Evolutionary conservation across 2,329 filamentous ascomycete genomes (phyloP).

Genomic region (Thelonectria blattea): DNA sequence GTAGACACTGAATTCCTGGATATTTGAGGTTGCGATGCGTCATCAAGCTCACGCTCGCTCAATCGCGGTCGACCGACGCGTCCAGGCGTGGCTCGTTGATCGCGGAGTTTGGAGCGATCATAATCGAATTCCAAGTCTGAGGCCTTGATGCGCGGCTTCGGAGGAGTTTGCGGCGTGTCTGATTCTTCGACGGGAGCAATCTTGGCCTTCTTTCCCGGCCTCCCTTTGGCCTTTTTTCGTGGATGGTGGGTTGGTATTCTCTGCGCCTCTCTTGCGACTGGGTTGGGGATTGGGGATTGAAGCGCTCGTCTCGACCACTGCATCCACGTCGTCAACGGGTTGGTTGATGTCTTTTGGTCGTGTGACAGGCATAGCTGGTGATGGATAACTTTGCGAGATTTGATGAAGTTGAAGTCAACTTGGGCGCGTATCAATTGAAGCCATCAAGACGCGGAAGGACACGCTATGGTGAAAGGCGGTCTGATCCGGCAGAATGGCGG

Average conservation of each 20-base stretch:
- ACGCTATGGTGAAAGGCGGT: not conserved
- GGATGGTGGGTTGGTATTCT: not conserved
- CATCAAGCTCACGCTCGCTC: not conserved
- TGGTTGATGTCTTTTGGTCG: not conserved
- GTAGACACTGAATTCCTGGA: no score
- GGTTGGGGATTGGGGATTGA: not conserved
- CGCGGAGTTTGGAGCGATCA: slow-evolving; percentile 23
- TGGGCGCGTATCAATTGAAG: not conserved
- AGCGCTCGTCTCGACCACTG: not conserved
- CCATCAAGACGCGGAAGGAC: not conserved
- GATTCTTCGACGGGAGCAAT: not conserved
- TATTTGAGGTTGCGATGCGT: not conserved
- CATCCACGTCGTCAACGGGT: not conserved
- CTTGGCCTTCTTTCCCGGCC: not conserved
- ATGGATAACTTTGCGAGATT: not conserved
- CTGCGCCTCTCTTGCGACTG: not conserved
- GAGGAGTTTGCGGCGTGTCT: not conserved
- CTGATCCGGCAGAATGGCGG: not conserved
- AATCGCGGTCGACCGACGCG: slow-evolving; percentile 15
- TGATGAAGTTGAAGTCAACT: not conserved
- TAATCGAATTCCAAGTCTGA: slow-evolving; percentile 26
- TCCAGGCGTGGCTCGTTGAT: slow-evolving; percentile 24
- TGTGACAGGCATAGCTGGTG: not conserved
- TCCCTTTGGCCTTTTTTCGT: not conserved
- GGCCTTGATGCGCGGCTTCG: slow-evolving; percentile 11